Conservation (phyloP, 345 rosid genomes). For the Hevea brasiliensis region DNA sequence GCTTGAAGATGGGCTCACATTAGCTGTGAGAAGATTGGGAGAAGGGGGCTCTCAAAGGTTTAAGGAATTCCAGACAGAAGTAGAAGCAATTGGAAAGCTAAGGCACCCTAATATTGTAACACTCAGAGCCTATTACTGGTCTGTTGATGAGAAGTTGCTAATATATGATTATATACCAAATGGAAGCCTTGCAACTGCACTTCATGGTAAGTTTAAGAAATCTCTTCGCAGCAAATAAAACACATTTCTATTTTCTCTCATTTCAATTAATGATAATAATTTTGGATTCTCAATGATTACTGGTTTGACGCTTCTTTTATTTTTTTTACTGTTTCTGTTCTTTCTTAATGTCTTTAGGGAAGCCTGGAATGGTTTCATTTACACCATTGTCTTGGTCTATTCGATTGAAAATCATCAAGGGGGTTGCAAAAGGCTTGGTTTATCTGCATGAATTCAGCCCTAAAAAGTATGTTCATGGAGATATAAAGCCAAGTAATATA, state of each 20-base stretch:
- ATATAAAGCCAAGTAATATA: slow-evolving; percentile 79
- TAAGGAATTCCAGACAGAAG: slow-evolving; percentile 95
- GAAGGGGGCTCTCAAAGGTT: slow-evolving; percentile 97
- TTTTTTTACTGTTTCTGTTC: slow-evolving; percentile 3
- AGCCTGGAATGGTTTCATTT: slow-evolving; percentile 62
- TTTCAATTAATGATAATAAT: not conserved
- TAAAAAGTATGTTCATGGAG: slow-evolving; percentile 92
- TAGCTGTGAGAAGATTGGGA: slow-evolving; percentile 88
- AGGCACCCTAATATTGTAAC: slow-evolving; percentile 85
- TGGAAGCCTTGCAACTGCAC: slow-evolving; percentile 80
- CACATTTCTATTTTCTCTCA: not conserved
- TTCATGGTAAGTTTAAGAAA: slow-evolving; percentile 63
- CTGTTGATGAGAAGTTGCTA: slow-evolving; percentile 93
- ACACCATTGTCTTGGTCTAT: slow-evolving; percentile 70
- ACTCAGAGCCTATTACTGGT: slow-evolving; percentile 95
- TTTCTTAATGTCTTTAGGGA: slow-evolving; percentile 49
- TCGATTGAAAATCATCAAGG: slow-evolving; percentile 69
- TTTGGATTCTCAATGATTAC: not conserved
- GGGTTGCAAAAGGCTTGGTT: slow-evolving; percentile 74
- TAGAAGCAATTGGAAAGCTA: slow-evolving; percentile 89
- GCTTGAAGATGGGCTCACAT: slow-evolving; percentile 80
- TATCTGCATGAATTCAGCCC: slow-evolving; percentile 91
- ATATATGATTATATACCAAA: slow-evolving; percentile 77
- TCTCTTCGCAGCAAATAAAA: not conserved
- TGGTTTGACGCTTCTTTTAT: not conserved